These are phyloP conservation scores for Blastocystis sp. DNA, from an alignment of 352 stramenopile genomes.

Conservation along the genomic window DNA sequence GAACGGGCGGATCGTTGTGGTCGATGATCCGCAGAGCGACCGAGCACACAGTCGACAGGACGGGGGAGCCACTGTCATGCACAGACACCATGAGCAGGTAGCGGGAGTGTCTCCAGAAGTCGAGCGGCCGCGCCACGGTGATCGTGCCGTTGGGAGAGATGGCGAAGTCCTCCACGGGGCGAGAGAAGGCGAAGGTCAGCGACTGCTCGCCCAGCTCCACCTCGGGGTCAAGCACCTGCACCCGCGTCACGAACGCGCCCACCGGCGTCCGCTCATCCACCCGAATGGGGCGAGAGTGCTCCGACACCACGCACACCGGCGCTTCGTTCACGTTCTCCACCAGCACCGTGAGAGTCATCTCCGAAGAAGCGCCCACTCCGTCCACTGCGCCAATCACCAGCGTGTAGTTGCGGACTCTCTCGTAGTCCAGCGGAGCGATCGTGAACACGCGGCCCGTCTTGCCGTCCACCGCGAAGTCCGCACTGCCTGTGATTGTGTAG, in stretches of 20 bases:
- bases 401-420: neutral
- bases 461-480: neutral
- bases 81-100: neutral
- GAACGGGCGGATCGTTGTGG: neutral
- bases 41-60: conserved; percentile 16
- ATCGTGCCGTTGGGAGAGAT: neutral
- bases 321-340: conserved; percentile 19
- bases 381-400: neutral
- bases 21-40: conserved; percentile 1
- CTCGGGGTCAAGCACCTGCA: neutral
- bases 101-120: conserved; percentile 20
- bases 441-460: neutral
- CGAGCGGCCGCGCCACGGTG: neutral
- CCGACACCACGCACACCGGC: neutral
- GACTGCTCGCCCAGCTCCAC: neutral
- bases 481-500: neutral
- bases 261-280: neutral
- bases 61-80: neutral
- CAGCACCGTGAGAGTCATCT: neutral
- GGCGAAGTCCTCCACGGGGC: neutral
- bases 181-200: neutral
- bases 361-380: neutral
- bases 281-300: neutral
- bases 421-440: neutral
- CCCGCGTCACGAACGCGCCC: neutral